phyloP scores from a whole-genome alignment of 2,329 filamentous ascomycete genomes.

The Colletotrichum chrysophilum region DNA sequence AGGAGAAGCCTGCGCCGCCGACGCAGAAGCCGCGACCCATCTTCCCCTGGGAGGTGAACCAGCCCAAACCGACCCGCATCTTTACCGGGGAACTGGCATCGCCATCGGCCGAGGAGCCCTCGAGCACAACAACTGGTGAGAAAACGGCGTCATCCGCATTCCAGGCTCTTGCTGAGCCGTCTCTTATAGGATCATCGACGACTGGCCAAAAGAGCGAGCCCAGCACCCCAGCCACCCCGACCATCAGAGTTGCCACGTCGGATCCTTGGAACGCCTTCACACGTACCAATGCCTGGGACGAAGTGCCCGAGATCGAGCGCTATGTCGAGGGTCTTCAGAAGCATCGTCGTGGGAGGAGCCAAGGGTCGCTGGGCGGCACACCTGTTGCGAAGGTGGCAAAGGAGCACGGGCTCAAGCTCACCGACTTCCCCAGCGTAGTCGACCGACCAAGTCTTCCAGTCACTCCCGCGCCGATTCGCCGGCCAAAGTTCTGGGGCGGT shows the following conservation, averaged over 20 bases:
- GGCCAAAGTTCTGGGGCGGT: conserved; percentile 70
- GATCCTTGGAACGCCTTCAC: conserved; percentile 77
- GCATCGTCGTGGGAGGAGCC: conserved; percentile 48
- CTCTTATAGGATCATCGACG: conserved; percentile 36
- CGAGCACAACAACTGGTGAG: conserved; percentile 29
- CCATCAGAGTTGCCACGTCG: conserved; percentile 49
- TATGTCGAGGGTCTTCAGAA: conserved; percentile 83
- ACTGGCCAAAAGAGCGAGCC: conserved; percentile 42
- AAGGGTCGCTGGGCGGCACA: conserved; percentile 22
- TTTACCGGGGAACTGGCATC: conserved; percentile 49
- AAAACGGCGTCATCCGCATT: conserved; percentile 19
- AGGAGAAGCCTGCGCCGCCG: conserved; percentile 58
- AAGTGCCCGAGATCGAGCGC: conserved; percentile 82
- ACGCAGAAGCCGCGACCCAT: conserved; percentile 68
- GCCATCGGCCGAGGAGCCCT: conserved; percentile 30
- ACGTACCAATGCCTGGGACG: conserved; percentile 92
- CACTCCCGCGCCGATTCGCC: conserved; percentile 81
- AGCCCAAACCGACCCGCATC: conserved; percentile 66
- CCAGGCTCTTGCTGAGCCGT: conserved; percentile 35
- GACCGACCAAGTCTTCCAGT: conserved; percentile 90
- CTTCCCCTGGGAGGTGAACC: conserved; percentile 88
- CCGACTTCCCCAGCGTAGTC: conserved; percentile 83
- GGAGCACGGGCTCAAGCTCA: conserved; percentile 67
- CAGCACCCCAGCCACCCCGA: conserved; percentile 54
- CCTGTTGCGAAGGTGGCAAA: conserved; percentile 27